These are phyloP conservation scores for Exophiala dermatitidis DNA, from an alignment of 2,329 filamentous ascomycete species.

Conservation along the genomic window DNA sequence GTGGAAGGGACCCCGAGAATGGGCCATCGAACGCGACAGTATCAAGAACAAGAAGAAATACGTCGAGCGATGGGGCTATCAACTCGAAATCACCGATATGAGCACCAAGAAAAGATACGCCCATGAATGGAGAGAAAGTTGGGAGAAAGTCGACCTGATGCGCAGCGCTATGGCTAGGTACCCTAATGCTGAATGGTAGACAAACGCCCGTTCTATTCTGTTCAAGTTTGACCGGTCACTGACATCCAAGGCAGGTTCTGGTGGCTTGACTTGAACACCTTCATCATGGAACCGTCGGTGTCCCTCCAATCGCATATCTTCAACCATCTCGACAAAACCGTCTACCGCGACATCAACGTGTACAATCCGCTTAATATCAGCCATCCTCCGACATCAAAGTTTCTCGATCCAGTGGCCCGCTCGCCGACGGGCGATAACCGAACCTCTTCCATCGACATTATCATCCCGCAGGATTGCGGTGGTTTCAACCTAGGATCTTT, in stretches of 20 bases:
- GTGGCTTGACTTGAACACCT: constrained; percentile 97
- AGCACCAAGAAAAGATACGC: constrained; percentile 97
- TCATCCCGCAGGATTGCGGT: constrained; percentile 86
- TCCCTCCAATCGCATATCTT: constrained; percentile 89
- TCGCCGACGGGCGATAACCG: constrained; percentile 72
- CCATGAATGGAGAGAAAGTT: constrained; percentile 97
- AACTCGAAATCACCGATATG: constrained; percentile 95
- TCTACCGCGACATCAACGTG: constrained; percentile 91
- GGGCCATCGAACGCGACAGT: constrained; percentile 96
- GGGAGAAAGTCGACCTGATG: constrained; percentile 97
- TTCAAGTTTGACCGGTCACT: not conserved
- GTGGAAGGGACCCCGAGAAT: constrained; percentile 94
- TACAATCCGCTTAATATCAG: constrained; percentile 93
- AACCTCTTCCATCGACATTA: constrained; percentile 70
- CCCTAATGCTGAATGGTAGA: constrained; percentile 90
- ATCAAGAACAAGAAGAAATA: constrained; percentile 93
- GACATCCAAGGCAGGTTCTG: constrained; percentile 64
- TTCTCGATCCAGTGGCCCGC: constrained; percentile 66
- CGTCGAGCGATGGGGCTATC: constrained; percentile 80
- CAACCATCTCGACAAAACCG: constrained; percentile 62
- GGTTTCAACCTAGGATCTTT: constrained; percentile 97
- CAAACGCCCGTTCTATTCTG: not conserved
- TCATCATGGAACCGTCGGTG: constrained; percentile 91
- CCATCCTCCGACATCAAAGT: constrained; percentile 67
- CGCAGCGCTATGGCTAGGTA: constrained; percentile 86